Conservation (phyloP, 129 eudicot species). For the Dittrichia graveolens region DNA sequence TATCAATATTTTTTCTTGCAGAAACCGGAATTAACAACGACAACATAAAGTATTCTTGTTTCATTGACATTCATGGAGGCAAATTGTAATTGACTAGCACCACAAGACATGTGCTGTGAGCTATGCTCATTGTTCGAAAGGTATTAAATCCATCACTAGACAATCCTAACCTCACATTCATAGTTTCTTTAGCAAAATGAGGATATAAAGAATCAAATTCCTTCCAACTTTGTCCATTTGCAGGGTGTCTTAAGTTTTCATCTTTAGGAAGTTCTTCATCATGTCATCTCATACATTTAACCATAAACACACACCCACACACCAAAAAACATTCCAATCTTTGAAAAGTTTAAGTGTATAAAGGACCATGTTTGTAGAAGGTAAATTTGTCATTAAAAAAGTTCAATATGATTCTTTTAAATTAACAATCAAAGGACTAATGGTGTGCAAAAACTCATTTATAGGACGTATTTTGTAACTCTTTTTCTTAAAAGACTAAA, state of each 20-base stretch:
- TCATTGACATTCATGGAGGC: conserved; percentile 23
- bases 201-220: conserved; percentile 5
- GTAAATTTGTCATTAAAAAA: too few relatives aligned
- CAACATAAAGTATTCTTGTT: conserved; percentile 15
- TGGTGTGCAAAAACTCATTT: too few relatives aligned
- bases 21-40: conserved; percentile 15
- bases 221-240: conserved; percentile 1
- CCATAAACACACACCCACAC: too few relatives aligned
- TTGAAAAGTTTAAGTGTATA: too few relatives aligned
- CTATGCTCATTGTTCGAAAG: conserved; percentile 15
- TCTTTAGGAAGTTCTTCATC: neutral
- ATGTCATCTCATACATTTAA: neutral
- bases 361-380: too few relatives aligned
- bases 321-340: too few relatives aligned
- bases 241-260: conserved; percentile 9
- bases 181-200: conserved; percentile 2
- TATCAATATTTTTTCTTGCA: conserved; percentile 9
- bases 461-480: too few relatives aligned
- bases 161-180: conserved; percentile 18
- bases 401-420: too few relatives aligned
- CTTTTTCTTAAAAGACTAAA: too few relatives aligned
- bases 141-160: conserved; percentile 7
- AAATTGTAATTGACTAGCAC: conserved; percentile 16
- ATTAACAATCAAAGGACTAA: too few relatives aligned
- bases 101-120: conserved; percentile 20